Evolutionary conservation across 2,329 filamentous ascomycete species (phyloP), one percentile per base, ranked within the genome.

Genomic region (Amauroascus verrucosus): DNA sequence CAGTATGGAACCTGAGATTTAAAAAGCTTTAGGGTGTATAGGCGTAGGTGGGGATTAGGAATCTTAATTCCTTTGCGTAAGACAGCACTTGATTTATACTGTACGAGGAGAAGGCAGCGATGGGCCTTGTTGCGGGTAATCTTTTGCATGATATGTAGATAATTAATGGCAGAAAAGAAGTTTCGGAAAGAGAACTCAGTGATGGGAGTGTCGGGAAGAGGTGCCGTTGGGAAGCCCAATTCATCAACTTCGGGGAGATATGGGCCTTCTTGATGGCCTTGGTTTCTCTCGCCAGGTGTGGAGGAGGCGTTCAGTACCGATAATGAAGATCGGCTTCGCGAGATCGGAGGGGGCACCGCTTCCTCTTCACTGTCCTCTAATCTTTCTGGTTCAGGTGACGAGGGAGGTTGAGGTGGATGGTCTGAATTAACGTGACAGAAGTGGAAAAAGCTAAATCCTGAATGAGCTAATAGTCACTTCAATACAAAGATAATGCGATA

Each of bases 1-100:
- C 91, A 97, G 75, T 95, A 98, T 0, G 93, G 93, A 3, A 98
- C 93, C 70, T 98, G 93, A 56, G 89, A 93, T 71, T 98, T 98
- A 82, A 97, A 97, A 0, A 98, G 79, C 71, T 98, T 98, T 61
- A 98, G 80, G 0, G 93, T 95, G 73, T 97, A 97, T 41, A 95
- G 82, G 5, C 93, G 83, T 38, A 98, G 77, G 63, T 88, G 80
- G 1, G 84, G 84, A 64, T 98, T 88, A 0, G 91, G 91, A 20
- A 96, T 85, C 61, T 93, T 91, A 14, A 98, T 81, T 5, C 86
- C 84, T 69, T 95, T 96, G 62, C 89, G 86, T 24, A 98, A 79
- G 62, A 96, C 95, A 55, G 88, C 88, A 54, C 85, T 89, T 46
- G 86, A 93, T 71, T 97, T 97, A 77, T 96, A 97, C 64, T 91